A percentile compares a stretch with the other conserved stretches of the same genome.
Evolutionary conservation across 2,329 filamentous ascomycete genomes (phyloP).

Genomic region (Neonectria sp.): DNA sequence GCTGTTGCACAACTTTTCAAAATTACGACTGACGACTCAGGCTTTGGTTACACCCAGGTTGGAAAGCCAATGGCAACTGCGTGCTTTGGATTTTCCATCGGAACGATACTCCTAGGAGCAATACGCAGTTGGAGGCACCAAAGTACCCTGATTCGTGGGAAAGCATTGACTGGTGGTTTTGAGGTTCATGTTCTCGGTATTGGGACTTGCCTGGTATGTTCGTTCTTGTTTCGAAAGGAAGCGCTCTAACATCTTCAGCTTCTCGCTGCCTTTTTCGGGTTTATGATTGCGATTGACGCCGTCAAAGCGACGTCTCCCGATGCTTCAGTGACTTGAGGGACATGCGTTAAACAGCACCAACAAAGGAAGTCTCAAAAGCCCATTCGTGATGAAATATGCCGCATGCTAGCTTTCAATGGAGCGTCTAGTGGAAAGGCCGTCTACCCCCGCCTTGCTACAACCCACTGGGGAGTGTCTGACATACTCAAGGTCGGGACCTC

Average conservation of each 20-base stretch:
- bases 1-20: constrained; percentile 78
- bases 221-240: neutral
- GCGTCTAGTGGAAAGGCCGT: neutral
- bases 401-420: neutral
- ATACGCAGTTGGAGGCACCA: constrained; percentile 52
- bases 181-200: constrained; percentile 47
- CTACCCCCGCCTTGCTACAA: neutral
- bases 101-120: constrained; percentile 51
- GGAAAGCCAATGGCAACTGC: constrained; percentile 70
- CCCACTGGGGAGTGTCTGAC: neutral
- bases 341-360: neutral
- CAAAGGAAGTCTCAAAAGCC: neutral
- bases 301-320: constrained; percentile 23
- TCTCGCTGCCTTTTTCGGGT: constrained; percentile 42
- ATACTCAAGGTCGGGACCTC: neutral
- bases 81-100: constrained; percentile 59
- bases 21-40: constrained; percentile 56
- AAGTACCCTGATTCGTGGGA: constrained; percentile 47
- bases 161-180: constrained; percentile 51
- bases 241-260: constrained; percentile 36
- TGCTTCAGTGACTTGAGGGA: neutral
- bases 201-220: constrained; percentile 37
- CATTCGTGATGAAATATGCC: neutral
- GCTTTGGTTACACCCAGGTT: constrained; percentile 72
- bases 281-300: constrained; percentile 44